Evolutionary conservation across 352 stramenopile species (phyloP).

Genomic region (Phytophthora pisi): DNA sequence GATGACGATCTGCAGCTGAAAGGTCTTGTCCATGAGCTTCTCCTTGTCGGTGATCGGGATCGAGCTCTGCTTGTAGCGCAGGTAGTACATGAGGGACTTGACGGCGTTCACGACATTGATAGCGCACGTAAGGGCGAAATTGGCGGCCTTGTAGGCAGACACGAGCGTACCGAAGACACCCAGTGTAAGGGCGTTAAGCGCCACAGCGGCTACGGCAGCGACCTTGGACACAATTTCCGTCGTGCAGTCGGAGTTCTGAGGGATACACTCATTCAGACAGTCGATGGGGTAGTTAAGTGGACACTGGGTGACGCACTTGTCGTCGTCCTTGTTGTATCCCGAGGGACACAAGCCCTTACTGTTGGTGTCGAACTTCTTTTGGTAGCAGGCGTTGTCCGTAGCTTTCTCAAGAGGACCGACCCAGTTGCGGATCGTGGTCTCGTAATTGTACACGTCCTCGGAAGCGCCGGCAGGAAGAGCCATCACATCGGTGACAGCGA

Average conservation of each 20-base stretch:
- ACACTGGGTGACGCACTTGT: constrained; percentile 54
- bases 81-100: constrained; percentile 40
- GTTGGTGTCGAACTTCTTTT: constrained; percentile 30
- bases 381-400: constrained; percentile 30
- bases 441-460: constrained; percentile 29
- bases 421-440: constrained; percentile 44
- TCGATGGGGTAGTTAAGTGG: constrained; percentile 46
- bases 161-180: constrained; percentile 41
- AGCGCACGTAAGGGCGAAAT: constrained; percentile 24
- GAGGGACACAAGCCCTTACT: constrained; percentile 37
- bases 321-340: constrained; percentile 51
- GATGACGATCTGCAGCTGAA: constrained; percentile 32
- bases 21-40: constrained; percentile 32
- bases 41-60: constrained; percentile 22
- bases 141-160: constrained; percentile 6
- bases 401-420: constrained; percentile 29
- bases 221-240: constrained; percentile 46
- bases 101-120: constrained; percentile 29
- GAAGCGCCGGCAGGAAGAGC: constrained; percentile 2
- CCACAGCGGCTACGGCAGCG: constrained; percentile 36
- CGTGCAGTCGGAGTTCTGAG: constrained; percentile 44
- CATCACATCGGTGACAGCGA: constrained; percentile 28
- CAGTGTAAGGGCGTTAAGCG: constrained; percentile 37
- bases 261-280: constrained; percentile 44
- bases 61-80: constrained; percentile 21